Evolutionary conservation across 1,284 basidiomycete species (phyloP).

Genomic region (Athelia sp.): DNA sequence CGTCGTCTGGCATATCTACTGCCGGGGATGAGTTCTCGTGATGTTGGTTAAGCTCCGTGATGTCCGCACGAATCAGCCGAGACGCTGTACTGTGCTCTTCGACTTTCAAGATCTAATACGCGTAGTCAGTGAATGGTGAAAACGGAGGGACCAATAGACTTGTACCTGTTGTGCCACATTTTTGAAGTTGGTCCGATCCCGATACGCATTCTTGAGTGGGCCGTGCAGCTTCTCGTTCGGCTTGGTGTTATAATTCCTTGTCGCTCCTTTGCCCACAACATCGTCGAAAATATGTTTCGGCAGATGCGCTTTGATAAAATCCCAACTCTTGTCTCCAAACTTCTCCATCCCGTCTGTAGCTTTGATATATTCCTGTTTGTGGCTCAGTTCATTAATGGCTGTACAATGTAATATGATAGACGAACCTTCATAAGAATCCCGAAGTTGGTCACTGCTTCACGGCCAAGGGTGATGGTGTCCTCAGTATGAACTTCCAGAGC

Average conservation of each 20-base stretch:
- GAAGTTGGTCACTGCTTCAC: constrained; percentile 15
- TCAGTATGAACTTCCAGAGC: constrained; percentile 26
- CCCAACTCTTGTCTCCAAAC: constrained; percentile 22
- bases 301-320: constrained; percentile 30
- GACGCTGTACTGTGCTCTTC: constrained; percentile 16
- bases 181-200: constrained; percentile 24
- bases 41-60: constrained; percentile 12
- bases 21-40: constrained; percentile 2
- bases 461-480: constrained; percentile 20
- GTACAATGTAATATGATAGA: too few relatives aligned
- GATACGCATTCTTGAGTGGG: constrained; percentile 22
- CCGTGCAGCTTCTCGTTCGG: constrained; percentile 28
- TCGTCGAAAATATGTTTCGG: constrained; percentile 25
- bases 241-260: constrained; percentile 25
- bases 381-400: not conserved
- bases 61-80: constrained; percentile 10
- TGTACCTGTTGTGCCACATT: constrained; percentile 26
- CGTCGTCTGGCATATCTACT: too few relatives aligned
- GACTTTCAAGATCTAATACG: constrained; percentile 19
- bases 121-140: not conserved
- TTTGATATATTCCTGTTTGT: not conserved
- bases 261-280: constrained; percentile 27
- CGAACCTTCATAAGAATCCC: constrained; percentile 15
- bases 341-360: not conserved
- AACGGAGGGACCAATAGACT: not conserved